Percentiles rank a stretch among this genome's conserved stretches.
Evolutionary conservation across 768 basidiomycete genomes (phyloP).

Genomic region (Tephrocybe sp.): DNA sequence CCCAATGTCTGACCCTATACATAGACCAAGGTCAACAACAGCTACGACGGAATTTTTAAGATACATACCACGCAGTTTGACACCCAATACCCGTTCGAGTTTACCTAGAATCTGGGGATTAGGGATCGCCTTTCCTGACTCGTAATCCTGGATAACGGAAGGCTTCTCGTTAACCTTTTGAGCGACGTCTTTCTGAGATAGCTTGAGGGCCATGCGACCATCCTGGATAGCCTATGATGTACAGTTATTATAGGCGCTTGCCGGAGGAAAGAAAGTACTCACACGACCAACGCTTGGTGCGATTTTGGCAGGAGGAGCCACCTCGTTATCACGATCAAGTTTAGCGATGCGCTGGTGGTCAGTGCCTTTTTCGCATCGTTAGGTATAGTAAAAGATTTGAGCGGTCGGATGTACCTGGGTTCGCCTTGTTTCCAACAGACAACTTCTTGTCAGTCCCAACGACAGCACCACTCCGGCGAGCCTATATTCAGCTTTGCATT

Average conservation of each 20-base stretch:
- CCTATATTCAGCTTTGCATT: constrained; percentile 37
- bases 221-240: constrained; percentile 68
- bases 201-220: constrained; percentile 70
- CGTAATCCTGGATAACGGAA: constrained; percentile 84
- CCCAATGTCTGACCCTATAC: constrained; percentile 73
- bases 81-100: constrained; percentile 80
- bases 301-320: constrained; percentile 87
- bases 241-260: constrained; percentile 3
- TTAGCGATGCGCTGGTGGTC: constrained; percentile 94
- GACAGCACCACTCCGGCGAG: constrained; percentile 71
- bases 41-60: background rate
- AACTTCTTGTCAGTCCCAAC: constrained; percentile 84
- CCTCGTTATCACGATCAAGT: constrained; percentile 93
- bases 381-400: background rate
- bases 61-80: constrained; percentile 82
- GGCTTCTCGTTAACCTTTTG: constrained; percentile 94
- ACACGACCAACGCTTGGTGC: constrained; percentile 71
- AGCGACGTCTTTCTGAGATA: constrained; percentile 91
- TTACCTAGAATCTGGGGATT: constrained; percentile 84
- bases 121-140: constrained; percentile 83
- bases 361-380: constrained; percentile 51
- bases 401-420: constrained; percentile 42
- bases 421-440: constrained; percentile 71
- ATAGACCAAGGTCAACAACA: background rate
- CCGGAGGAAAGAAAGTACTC: constrained; percentile 18